phyloP scores from a whole-genome alignment of 257 asterid species.

The Solanum appendiculatum region DNA sequence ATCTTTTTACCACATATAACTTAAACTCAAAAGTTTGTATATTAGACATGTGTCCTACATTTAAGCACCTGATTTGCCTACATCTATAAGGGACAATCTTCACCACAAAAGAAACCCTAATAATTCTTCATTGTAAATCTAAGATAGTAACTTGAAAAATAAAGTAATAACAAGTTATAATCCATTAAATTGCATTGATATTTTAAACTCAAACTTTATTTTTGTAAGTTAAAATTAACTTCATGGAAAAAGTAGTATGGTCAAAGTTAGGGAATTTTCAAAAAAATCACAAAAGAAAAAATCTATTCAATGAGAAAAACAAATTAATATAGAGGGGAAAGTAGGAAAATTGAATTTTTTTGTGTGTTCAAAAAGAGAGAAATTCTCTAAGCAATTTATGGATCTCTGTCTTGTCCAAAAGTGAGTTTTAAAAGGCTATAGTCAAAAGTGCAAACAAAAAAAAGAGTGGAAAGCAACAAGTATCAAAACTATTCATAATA shows the following conservation, averaged over 20 bases:
- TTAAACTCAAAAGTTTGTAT: not conserved
- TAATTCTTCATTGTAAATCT: not conserved
- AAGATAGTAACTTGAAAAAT: too few species aligned
- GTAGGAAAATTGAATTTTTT: not conserved
- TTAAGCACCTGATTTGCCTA: not conserved
- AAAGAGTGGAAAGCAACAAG: slow-evolving; percentile 21
- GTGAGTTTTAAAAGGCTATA: slow-evolving; percentile 37
- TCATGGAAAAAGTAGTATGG: not conserved
- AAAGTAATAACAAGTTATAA: not conserved
- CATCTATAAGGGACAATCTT: not conserved
- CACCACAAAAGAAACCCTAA: not conserved
- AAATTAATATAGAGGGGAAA: slow-evolving; percentile 1
- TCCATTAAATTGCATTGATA: not conserved
- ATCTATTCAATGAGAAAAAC: not conserved
- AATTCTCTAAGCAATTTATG: slow-evolving; percentile 18
- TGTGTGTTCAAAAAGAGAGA: not conserved
- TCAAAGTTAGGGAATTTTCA: not conserved
- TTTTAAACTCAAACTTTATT: not conserved
- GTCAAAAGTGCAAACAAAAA: slow-evolving; percentile 45
- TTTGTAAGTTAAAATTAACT: not conserved
- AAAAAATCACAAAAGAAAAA: not conserved
- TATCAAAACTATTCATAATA: slow-evolving; percentile 2
- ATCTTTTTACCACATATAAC: not conserved
- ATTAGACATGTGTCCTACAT: not conserved
- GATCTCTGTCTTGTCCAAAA: slow-evolving; percentile 38